Conservation (phyloP, 306 rosid species). For the Luffa aegyptiaca region DNA sequence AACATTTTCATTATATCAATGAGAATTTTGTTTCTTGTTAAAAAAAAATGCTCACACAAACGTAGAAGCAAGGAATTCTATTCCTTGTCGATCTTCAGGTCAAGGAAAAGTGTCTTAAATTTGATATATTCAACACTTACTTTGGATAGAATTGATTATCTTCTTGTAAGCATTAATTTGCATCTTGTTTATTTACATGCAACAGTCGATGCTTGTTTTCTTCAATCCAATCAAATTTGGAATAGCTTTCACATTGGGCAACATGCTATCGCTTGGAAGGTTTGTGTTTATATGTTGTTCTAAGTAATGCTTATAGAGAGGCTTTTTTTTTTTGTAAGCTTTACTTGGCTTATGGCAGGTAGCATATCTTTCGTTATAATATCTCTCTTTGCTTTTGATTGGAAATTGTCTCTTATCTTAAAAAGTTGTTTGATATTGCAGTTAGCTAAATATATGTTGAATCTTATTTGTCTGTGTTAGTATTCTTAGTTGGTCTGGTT, state of each 20-base stretch:
- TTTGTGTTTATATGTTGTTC: constrained; percentile 22
- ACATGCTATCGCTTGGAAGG: constrained; percentile 93
- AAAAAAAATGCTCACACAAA: not conserved
- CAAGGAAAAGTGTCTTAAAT: not conserved
- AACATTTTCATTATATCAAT: not conserved
- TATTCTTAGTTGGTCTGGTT: not conserved
- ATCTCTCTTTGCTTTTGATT: not conserved
- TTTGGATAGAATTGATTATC: not conserved
- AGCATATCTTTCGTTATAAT: not conserved
- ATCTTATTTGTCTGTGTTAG: not conserved
- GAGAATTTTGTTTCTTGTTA: not conserved
- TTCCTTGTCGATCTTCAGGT: not conserved
- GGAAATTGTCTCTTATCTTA: not conserved
- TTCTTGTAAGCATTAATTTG: constrained; percentile 19
- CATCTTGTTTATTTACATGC: constrained; percentile 16
- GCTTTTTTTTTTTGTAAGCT: not conserved
- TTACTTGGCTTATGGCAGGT: not conserved
- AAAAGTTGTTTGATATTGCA: not conserved
- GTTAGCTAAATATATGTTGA: not conserved
- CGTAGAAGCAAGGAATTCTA: not conserved
- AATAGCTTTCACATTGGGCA: constrained; percentile 82
- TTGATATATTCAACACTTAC: not conserved
- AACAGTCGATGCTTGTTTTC: constrained; percentile 92
- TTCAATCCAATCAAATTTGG: constrained; percentile 88
- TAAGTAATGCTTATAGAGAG: not conserved